These are phyloP conservation scores for Glycine latifolia DNA, from an alignment of 306 rosid species.

Conservation along the genomic window DNA sequence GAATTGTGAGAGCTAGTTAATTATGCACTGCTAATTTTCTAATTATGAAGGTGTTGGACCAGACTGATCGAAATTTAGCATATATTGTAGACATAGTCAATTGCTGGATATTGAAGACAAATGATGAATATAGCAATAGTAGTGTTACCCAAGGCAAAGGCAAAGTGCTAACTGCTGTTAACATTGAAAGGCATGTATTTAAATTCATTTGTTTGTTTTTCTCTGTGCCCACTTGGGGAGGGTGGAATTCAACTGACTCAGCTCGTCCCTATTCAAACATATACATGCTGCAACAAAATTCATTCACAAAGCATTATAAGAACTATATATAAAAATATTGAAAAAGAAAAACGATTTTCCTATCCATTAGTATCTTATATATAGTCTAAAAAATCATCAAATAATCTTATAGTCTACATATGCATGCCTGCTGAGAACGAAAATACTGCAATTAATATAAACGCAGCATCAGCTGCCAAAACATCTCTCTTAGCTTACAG, in stretches of 20 bases:
- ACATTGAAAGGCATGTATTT: neutral
- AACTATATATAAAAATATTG: no score
- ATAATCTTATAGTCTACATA: no score
- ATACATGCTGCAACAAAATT: no score
- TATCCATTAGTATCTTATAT: no score
- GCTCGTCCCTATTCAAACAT: no score
- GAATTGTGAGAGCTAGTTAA: neutral
- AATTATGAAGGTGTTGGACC: conserved; percentile 44
- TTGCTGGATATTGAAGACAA: conserved; percentile 30
- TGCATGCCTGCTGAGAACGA: no score
- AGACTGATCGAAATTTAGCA: conserved; percentile 2
- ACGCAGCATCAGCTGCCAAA: no score
- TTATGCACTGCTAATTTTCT: neutral
- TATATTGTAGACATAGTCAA: conserved; percentile 35
- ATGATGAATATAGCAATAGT: neutral
- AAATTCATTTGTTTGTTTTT: conserved; percentile 21
- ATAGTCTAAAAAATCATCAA: no score
- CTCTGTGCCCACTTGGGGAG: neutral
- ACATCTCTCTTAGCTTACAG: no score
- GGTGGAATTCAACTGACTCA: neutral
- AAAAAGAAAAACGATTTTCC: no score
- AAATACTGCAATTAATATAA: no score
- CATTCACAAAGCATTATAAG: no score
- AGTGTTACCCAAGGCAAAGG: conserved; percentile 43
- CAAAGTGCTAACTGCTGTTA: neutral